Conservation (phyloP, 2,329 filamentous ascomycete genomes). For the Colletotrichum zoysiae region DNA sequence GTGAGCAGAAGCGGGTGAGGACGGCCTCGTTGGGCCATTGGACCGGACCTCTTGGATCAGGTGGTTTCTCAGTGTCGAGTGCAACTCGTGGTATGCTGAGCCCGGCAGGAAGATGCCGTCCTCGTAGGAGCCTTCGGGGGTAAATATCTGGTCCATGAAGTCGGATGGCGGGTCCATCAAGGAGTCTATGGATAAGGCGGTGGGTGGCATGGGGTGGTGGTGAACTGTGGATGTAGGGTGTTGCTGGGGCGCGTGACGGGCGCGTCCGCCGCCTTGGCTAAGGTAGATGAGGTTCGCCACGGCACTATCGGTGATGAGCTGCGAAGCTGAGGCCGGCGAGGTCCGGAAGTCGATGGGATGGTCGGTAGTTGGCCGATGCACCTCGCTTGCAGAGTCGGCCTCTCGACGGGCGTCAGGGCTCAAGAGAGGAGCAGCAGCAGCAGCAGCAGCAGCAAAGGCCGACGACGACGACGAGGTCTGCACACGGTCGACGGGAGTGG, state of each 20-base stretch:
- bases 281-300: conserved; percentile 53
- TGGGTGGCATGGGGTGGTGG: conserved; percentile 16
- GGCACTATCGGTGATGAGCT: conserved; percentile 49
- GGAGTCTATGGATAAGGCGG: conserved; percentile 33
- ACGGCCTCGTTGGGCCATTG: conserved; percentile 50
- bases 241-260: neutral
- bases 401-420: conserved; percentile 27
- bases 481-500: conserved; percentile 12
- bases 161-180: conserved; percentile 38
- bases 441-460: neutral
- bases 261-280: conserved; percentile 47
- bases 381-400: conserved; percentile 18
- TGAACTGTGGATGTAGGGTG: conserved; percentile 5
- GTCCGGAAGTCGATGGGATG: conserved; percentile 16
- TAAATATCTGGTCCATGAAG: conserved; percentile 47
- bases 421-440: neutral
- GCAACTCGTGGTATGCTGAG: conserved; percentile 60
- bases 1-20: conserved; percentile 21
- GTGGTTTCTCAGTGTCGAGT: conserved; percentile 59
- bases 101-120: conserved; percentile 62
- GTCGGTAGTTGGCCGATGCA: conserved; percentile 10
- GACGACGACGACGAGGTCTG: neutral
- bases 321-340: conserved; percentile 46
- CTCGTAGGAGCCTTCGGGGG: conserved; percentile 50
- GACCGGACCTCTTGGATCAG: conserved; percentile 59